Evolutionary conservation across 345 rosid species (phyloP).

Genomic region (Iberis pinnata): DNA sequence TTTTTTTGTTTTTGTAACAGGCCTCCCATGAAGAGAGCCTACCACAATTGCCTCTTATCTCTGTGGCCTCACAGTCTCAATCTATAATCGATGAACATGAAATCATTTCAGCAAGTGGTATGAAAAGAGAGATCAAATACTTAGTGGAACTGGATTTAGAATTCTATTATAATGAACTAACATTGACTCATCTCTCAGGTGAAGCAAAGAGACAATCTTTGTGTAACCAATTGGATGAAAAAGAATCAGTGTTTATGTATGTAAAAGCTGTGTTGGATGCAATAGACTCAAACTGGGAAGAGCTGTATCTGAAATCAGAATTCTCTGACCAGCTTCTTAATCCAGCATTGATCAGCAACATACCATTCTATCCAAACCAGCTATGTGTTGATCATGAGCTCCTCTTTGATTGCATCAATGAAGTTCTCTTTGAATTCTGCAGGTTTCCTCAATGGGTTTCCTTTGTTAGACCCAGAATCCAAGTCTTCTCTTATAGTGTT

Average conservation of each 20-base stretch:
- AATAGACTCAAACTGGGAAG: slow-evolving; percentile 60
- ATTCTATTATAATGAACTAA: slow-evolving; percentile 15
- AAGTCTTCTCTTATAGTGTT: slow-evolving; percentile 36
- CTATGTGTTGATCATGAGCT: slow-evolving; percentile 48
- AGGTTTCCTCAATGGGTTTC: slow-evolving; percentile 54
- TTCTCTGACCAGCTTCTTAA: slow-evolving; percentile 58
- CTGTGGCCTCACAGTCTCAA: slow-evolving; percentile 40
- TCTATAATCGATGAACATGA: slow-evolving; percentile 31
- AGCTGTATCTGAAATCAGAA: slow-evolving; percentile 49
- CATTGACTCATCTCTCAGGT: slow-evolving; percentile 38
- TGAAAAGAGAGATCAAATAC: slow-evolving; percentile 39
- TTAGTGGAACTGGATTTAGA: slow-evolving; percentile 30
- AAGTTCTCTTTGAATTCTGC: slow-evolving; percentile 60
- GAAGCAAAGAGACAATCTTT: slow-evolving; percentile 38
- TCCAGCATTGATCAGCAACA: slow-evolving; percentile 42
- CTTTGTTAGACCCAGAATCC: slow-evolving; percentile 38
- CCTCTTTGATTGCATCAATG: slow-evolving; percentile 68
- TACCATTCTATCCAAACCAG: slow-evolving; percentile 48
- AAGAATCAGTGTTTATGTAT: slow-evolving; percentile 40
- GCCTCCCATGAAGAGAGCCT: slow-evolving; percentile 33
- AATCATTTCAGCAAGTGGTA: slow-evolving; percentile 60
- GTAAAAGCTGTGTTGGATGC: slow-evolving; percentile 52
- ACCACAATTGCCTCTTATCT: slow-evolving; percentile 30
- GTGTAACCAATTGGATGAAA: slow-evolving; percentile 17
- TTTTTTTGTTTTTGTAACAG: slow-evolving; percentile 32